Percentiles rank a stretch among this genome's conserved stretches.
Conservation (phyloP, 2,329 filamentous ascomycete species). For the Nothophoma quercina region DNA sequence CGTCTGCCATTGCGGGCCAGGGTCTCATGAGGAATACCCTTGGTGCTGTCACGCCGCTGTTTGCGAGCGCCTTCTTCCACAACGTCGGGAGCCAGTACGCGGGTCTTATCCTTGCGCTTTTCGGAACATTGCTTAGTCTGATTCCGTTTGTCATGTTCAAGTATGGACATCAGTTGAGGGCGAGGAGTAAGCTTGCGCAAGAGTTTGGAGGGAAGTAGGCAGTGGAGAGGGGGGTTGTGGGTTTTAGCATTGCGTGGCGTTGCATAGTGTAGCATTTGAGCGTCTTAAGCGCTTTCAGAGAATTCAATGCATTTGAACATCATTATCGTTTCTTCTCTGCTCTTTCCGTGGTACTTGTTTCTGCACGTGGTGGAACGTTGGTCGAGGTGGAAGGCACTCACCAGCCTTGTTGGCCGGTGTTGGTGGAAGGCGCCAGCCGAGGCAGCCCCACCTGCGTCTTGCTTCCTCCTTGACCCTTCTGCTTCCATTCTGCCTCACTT, state of each 20-base stretch:
- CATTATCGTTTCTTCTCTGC: neutral
- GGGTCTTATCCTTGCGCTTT: constrained; percentile 57
- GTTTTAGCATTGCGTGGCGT: neutral
- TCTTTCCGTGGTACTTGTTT: too few species aligned
- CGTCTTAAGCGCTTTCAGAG: neutral
- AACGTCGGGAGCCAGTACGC: constrained; percentile 63
- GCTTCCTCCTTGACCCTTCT: too few species aligned
- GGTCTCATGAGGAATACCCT: constrained; percentile 62
- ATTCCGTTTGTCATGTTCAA: constrained; percentile 57
- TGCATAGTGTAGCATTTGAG: neutral
- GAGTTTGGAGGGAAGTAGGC: constrained; percentile 24
- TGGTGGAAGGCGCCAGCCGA: too few species aligned
- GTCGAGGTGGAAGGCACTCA: too few species aligned
- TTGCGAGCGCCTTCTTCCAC: constrained; percentile 62
- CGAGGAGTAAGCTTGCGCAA: constrained; percentile 51
- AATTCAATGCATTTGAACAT: too few species aligned
- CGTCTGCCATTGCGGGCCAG: constrained; percentile 58
- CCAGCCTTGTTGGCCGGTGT: too few species aligned
- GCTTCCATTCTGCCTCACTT: too few species aligned
- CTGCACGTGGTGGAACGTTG: too few species aligned
- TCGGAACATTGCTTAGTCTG: constrained; percentile 54
- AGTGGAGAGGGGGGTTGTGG: neutral
- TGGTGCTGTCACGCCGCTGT: constrained; percentile 61
- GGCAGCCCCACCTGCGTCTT: too few species aligned
- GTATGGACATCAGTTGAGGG: constrained; percentile 51